Evolutionary conservation across 768 basidiomycete species (phyloP), one percentile per base, ranked within the genome.

Genomic region (Lentinula aciculospora): DNA sequence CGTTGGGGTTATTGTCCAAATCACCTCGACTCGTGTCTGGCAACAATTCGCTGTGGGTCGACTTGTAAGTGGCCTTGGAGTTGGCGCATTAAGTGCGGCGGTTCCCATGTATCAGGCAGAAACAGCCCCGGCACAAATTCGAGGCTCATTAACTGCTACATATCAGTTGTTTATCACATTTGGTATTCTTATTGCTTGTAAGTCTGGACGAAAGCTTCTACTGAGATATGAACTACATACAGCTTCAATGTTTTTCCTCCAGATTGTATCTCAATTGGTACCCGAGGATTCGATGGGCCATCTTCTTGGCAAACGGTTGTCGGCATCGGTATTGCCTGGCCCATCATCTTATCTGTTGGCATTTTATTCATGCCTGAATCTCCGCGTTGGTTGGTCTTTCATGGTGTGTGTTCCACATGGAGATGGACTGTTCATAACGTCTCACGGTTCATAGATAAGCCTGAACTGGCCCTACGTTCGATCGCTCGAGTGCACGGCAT

Each of bases 81-180:
- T 89, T 23, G 88, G 89, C 36, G 83, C 80, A 0, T 76, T 88
- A 5, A 83, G 81, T 42, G 83, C 85, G 31, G 84, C 81, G 7
- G 84, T 88, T 0, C 87, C 86, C 0, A 83, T 87, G 73, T 88
- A 85, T 67, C 83, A 86, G 77, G 84, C 85, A 8, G 87, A 89
- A 68, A 84, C 83, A 0, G 86, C 86, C 0, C 89, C 88, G 12
- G 75, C 83, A 10, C 81, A 88, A 61, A 83, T 90, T 57, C 80
- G 88, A 54, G 88, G 89, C 3, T 81, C 85, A 1, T 70, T 86
- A 29, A 87, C 85, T 34, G 81, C 81, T 2, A 81, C 81, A 4
- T 82, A 80, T 62, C 81, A 84, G 64, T 71, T 85, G 13, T 84
- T 86, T 69, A 86, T 88, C 63, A 88, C 86, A 0, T 76, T 85